Evolutionary conservation across 306 rosid genomes (phyloP).

Genomic region (Lupinus albus): DNA sequence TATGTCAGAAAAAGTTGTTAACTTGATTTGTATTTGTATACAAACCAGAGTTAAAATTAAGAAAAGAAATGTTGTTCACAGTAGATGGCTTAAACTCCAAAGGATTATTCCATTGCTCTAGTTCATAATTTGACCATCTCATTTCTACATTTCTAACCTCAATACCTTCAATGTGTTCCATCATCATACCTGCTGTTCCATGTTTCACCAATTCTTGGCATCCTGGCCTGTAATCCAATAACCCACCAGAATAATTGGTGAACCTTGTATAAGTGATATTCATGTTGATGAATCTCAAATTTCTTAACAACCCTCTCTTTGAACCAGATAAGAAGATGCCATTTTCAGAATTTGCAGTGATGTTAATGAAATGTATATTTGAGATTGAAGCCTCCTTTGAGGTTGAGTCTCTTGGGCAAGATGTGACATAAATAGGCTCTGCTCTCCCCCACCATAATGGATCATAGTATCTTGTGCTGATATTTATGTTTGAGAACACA

Average conservation of each 20-base stretch:
- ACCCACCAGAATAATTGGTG: conserved; percentile 66
- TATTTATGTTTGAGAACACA: conserved; percentile 86
- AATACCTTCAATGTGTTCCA: conserved; percentile 82
- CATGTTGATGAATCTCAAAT: conserved; percentile 77
- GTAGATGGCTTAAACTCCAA: conserved; percentile 76
- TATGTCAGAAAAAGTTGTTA: neutral
- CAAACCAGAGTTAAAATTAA: conserved; percentile 65
- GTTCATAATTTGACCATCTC: conserved; percentile 64
- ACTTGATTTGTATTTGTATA: conserved; percentile 34
- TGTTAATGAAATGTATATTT: conserved; percentile 68
- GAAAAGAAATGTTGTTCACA: conserved; percentile 58
- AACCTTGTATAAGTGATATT: conserved; percentile 64
- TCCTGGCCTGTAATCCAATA: conserved; percentile 86
- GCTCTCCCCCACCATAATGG: conserved; percentile 99
- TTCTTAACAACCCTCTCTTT: conserved; percentile 63
- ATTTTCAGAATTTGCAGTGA: conserved; percentile 76
- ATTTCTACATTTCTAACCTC: conserved; percentile 72
- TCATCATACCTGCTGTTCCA: conserved; percentile 66
- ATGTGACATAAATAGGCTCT: conserved; percentile 84
- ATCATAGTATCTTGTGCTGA: conserved; percentile 89
- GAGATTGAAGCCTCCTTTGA: conserved; percentile 89
- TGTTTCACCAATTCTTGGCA: conserved; percentile 82
- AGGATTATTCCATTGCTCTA: conserved; percentile 68
- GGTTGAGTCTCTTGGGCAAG: conserved; percentile 64
- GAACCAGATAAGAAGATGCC: conserved; percentile 90